Evolutionary conservation across 148 eudicot genomes (phyloP), one percentile per base, ranked within the genome.

Genomic region (Polygonum maritimum): DNA sequence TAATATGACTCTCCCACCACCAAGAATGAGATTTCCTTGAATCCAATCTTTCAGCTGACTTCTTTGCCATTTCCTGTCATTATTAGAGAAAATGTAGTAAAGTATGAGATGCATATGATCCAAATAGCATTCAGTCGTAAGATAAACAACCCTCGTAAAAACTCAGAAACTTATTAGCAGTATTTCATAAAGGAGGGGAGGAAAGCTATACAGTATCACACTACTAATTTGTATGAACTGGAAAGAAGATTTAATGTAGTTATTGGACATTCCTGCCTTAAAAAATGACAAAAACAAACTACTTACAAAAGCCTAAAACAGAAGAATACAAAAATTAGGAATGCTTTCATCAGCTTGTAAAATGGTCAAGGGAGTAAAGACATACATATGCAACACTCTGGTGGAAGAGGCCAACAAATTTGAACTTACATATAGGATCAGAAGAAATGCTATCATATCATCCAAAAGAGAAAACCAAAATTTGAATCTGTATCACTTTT

Each of bases 1-100:
- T 88, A 74, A 88, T 74, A 79, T 89, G 95, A 79, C 91, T 89
- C 78, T 94, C 98, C 92, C 90, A 91, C 97, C 91, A 91, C 94
- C 93, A 89, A 51, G 94, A 91, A 79, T 84, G 88, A 45, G 95
- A 86, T 76, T 86, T 88, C 45, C 79, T 83, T 54, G 88, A 79
- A 48, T 86, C 84, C 45, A 71, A 48, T 83, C 84, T 87, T 84
- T 78, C 86, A 76, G 83, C 21, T 7, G 38, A 39, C 67, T 74
- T 74, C 19, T 36, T 67, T 14, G 40, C 21, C 36, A 12, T 67
- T 67, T 67, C 71, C 71, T 67, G 71, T 4, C 21, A 38, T 67
- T 15, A 67, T 5, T 5, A 67, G 16, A 38, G 44, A 67, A 19
- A 67, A 67, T 14, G 10, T 36, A 65, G 41, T n/a, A 36, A 65